These are phyloP conservation scores for Fomitopsis schrenkii DNA, from an alignment of 1,284 basidiomycete species.

Conservation along the genomic window DNA sequence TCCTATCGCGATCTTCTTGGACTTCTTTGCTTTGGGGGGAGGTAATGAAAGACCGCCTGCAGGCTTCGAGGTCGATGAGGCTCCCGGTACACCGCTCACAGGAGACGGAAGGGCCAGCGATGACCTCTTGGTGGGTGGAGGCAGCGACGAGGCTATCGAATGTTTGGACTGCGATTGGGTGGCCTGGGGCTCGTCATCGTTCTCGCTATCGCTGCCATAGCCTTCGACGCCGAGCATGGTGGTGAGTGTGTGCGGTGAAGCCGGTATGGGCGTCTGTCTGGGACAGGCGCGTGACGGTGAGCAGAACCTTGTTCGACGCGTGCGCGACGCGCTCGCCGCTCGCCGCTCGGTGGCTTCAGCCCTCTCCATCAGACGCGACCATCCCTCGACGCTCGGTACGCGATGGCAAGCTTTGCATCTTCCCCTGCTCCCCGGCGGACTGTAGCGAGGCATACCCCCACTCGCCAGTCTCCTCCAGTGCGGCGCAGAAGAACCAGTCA, in stretches of 20 bases:
- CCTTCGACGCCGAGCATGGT: conserved; percentile 68
- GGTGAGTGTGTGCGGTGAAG: conserved; percentile 9
- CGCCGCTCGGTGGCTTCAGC: conserved; percentile 6
- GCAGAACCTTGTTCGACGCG: conserved; percentile 4
- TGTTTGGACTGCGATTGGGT: conserved; percentile 8
- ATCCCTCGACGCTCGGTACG: neutral
- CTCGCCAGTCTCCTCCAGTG: conserved; percentile 20
- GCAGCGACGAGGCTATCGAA: conserved; percentile 18
- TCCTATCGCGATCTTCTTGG: conserved; percentile 70
- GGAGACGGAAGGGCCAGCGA: conserved; percentile 35
- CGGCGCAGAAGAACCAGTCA: conserved; percentile 20
- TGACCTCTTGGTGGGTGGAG: conserved; percentile 29
- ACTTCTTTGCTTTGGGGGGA: conserved; percentile 32
- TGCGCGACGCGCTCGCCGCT: conserved; percentile 5
- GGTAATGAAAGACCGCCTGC: conserved; percentile 28
- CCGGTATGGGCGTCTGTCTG: conserved; percentile 10
- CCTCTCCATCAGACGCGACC: conserved; percentile 4
- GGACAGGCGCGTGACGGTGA: neutral
- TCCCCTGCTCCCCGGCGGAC: conserved; percentile 28
- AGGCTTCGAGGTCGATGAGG: conserved; percentile 27
- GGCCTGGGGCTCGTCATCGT: conserved; percentile 37
- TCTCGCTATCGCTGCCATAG: conserved; percentile 70
- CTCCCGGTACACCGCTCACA: conserved; percentile 12
- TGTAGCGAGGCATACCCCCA: conserved; percentile 17
- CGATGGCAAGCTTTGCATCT: conserved; percentile 25